Evolutionary conservation across 495 filamentous ascomycete species (phyloP).

Genomic region (Neurospora tetraspora): DNA sequence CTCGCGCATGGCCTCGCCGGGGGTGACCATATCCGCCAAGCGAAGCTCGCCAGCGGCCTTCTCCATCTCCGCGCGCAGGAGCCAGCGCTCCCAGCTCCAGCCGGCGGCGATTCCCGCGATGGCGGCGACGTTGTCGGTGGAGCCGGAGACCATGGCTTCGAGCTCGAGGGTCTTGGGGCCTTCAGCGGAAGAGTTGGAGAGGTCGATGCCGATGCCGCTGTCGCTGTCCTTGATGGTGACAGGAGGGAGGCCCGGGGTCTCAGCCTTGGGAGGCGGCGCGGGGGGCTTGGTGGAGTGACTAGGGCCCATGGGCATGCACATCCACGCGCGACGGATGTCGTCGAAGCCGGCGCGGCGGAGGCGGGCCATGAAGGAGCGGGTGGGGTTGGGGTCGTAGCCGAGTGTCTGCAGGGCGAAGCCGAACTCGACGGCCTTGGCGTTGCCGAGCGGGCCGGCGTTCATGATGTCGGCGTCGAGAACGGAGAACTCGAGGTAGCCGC

Average conservation of each 20-base stretch:
- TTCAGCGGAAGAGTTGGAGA: constrained; percentile 14
- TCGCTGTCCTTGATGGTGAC: constrained; percentile 12
- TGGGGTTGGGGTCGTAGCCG: constrained; percentile 79
- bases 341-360: constrained; percentile 66
- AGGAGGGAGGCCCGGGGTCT: not conserved
- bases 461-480: constrained; percentile 83
- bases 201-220: constrained; percentile 19
- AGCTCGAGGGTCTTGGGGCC: constrained; percentile 40
- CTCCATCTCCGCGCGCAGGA: constrained; percentile 76
- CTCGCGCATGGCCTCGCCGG: constrained; percentile 35
- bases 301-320: constrained; percentile 77
- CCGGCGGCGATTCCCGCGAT: constrained; percentile 74
- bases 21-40: constrained; percentile 37
- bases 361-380: constrained; percentile 64
- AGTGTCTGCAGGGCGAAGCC: constrained; percentile 75
- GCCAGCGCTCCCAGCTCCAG: constrained; percentile 96
- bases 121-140: constrained; percentile 59
- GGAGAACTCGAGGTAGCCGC: constrained; percentile 83
- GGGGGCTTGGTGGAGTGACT: constrained; percentile 36
- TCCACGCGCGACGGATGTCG: constrained; percentile 76
- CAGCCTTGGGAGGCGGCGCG: constrained; percentile 9
- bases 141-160: constrained; percentile 58
- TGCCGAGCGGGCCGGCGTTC: constrained; percentile 64
- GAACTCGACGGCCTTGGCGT: constrained; percentile 80
- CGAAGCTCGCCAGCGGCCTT: constrained; percentile 58